phyloP scores from a whole-genome alignment of 495 filamentous ascomycete genomes.

The Aspergillus campestris region DNA sequence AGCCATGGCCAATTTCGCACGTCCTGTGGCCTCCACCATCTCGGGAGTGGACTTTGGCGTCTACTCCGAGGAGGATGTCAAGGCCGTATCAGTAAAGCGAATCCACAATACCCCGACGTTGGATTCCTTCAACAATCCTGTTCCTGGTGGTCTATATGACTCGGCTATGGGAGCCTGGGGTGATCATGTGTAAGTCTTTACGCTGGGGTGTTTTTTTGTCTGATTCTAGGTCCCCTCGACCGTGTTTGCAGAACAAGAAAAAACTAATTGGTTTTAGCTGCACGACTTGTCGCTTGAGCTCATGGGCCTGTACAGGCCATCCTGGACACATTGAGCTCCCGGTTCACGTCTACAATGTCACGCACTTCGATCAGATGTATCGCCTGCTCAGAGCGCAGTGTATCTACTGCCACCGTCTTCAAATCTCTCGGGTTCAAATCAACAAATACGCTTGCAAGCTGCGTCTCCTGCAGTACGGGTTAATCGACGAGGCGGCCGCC shows the following conservation, averaged over 20 bases:
- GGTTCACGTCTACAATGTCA: conserved; percentile 83
- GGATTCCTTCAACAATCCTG: conserved; percentile 75
- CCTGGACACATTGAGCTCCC: conserved; percentile 92
- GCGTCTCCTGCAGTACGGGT: conserved; percentile 73
- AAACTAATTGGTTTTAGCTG: conserved; percentile 50
- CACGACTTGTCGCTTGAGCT: conserved; percentile 76
- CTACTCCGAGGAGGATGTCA: conserved; percentile 73
- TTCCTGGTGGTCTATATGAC: conserved; percentile 87
- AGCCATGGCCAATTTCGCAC: conserved; percentile 69
- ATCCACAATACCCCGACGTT: conserved; percentile 87
- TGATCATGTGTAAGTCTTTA: conserved; percentile 60
- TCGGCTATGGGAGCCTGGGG: conserved; percentile 85
- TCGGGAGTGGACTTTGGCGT: conserved; percentile 83
- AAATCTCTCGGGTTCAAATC: conserved; percentile 60
- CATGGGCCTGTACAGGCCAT: conserved; percentile 81
- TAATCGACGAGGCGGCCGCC: conserved; percentile 63
- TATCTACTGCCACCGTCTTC: conserved; percentile 78
- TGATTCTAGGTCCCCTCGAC: neutral
- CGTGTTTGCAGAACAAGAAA: conserved; percentile 2
- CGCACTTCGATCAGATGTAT: conserved; percentile 84
- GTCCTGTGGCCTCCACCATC: conserved; percentile 78
- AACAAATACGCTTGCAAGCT: conserved; percentile 79
- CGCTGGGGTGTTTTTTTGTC: neutral
- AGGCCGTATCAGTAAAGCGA: conserved; percentile 79
- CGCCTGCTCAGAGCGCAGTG: conserved; percentile 80